Conservation (phyloP, 2,329 filamentous ascomycete genomes). For the Albifimbria verrucaria region DNA sequence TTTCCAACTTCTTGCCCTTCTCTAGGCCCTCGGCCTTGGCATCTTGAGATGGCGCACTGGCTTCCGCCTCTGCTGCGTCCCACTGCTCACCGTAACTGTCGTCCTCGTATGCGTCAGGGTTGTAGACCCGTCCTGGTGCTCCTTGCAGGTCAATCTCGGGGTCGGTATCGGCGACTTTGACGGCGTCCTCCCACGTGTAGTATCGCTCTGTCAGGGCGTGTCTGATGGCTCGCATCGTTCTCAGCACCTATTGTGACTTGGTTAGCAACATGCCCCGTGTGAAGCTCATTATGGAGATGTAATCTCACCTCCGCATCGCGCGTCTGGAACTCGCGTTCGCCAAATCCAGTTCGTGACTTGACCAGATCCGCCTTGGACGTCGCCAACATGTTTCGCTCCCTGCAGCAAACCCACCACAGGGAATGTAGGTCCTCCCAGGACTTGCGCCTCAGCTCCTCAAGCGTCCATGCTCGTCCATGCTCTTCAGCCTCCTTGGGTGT, state of each 20-base stretch:
- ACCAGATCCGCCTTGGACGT: slow-evolving; percentile 70
- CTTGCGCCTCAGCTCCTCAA: slow-evolving; percentile 82
- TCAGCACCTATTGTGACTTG: slow-evolving; percentile 54
- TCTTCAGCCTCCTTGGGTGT: slow-evolving; percentile 67
- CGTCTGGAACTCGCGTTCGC: slow-evolving; percentile 60
- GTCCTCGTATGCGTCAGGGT: slow-evolving; percentile 37
- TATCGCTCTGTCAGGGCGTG: slow-evolving; percentile 82
- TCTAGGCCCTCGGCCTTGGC: slow-evolving; percentile 11
- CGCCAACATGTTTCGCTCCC: slow-evolving; percentile 85
- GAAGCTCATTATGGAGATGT: no score
- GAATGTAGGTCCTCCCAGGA: slow-evolving; percentile 90
- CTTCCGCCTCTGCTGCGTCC: slow-evolving; percentile 15
- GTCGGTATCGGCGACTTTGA: slow-evolving; percentile 62
- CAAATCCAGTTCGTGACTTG: slow-evolving; percentile 68
- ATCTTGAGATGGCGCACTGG: slow-evolving; percentile 3
- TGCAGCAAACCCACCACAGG: slow-evolving; percentile 92
- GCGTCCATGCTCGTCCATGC: slow-evolving; percentile 80
- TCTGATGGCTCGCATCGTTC: slow-evolving; percentile 80
- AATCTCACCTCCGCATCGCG: slow-evolving; percentile 65
- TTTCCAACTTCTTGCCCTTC: slow-evolving; percentile 3
- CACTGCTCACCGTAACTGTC: slow-evolving; percentile 18
- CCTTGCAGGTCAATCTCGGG: slow-evolving; percentile 60
- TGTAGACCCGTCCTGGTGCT: slow-evolving; percentile 46
- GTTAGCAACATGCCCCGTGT: slow-evolving; percentile 12
- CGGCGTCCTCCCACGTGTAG: slow-evolving; percentile 81